These are phyloP conservation scores for Tuber brumale DNA, from an alignment of 495 filamentous ascomycete genomes.

Conservation along the genomic window DNA sequence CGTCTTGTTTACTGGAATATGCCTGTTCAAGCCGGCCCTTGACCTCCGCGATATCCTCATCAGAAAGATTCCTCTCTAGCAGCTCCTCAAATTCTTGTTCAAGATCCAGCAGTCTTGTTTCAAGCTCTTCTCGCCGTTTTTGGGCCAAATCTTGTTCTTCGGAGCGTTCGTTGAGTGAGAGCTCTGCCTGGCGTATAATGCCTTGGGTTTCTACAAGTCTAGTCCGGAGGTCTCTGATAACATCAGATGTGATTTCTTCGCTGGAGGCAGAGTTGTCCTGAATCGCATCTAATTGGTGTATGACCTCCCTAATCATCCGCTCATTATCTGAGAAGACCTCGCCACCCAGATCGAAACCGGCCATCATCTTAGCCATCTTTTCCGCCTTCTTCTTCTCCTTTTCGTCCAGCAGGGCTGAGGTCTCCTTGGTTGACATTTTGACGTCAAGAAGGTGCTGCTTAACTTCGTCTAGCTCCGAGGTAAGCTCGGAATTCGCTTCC, in stretches of 20 bases:
- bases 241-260: slow-evolving; percentile 72
- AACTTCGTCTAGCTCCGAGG: slow-evolving; percentile 82
- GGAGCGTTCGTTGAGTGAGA: slow-evolving; percentile 63
- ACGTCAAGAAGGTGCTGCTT: slow-evolving; percentile 95
- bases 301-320: slow-evolving; percentile 68
- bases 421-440: slow-evolving; percentile 92
- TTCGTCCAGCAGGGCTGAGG: slow-evolving; percentile 75
- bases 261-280: slow-evolving; percentile 68
- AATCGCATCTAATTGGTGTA: slow-evolving; percentile 71
- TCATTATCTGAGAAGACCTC: slow-evolving; percentile 91
- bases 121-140: slow-evolving; percentile 63
- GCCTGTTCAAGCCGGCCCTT: slow-evolving; percentile 69
- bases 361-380: slow-evolving; percentile 99
- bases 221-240: slow-evolving; percentile 65
- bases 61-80: slow-evolving; percentile 69
- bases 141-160: slow-evolving; percentile 57
- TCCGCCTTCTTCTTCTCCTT: slow-evolving; percentile 98
- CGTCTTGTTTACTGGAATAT: slow-evolving; percentile 65
- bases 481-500: slow-evolving; percentile 89
- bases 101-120: slow-evolving; percentile 62
- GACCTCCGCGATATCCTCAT: slow-evolving; percentile 74
- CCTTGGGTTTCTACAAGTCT: slow-evolving; percentile 82
- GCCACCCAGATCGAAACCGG: slow-evolving; percentile 84
- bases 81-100: slow-evolving; percentile 76
- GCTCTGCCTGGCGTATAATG: slow-evolving; percentile 85